Conservation (phyloP, 139 green algal species). For the Coccomyxa sp. region DNA sequence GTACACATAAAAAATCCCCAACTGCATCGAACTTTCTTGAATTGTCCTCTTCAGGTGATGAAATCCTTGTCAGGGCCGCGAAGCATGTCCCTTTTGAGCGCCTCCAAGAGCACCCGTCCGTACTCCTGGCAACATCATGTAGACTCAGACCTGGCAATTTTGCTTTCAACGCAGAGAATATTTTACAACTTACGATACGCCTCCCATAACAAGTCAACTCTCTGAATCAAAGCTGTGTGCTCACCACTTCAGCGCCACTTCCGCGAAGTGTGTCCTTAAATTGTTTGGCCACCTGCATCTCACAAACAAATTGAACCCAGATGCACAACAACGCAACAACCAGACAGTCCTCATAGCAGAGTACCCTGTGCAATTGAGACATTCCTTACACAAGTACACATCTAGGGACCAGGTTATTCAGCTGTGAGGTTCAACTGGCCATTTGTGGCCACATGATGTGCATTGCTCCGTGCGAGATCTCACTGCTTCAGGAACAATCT, state of each 20-base stretch:
- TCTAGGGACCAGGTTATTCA: not conserved
- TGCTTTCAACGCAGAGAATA: not conserved
- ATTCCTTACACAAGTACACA: not conserved
- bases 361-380: not conserved
- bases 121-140: not conserved
- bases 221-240: not conserved
- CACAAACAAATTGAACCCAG: not conserved
- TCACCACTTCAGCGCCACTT: slow-evolving; percentile 1
- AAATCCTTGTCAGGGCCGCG: slow-evolving; percentile 4
- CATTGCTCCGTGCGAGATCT: not conserved
- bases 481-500: slow-evolving; percentile 9
- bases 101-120: slow-evolving; percentile 14
- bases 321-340: not conserved
- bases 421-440: not conserved
- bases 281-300: not conserved
- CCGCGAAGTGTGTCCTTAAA: slow-evolving; percentile 8
- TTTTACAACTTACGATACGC: not conserved
- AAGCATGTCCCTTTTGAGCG: slow-evolving; percentile 14
- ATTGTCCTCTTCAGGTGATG: not conserved
- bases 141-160: not conserved
- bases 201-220: not conserved
- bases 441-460: not conserved
- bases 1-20: too few relatives aligned
- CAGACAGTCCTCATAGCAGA: not conserved
- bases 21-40: too few relatives aligned